phyloP scores from a whole-genome alignment of 306 rosid genomes.

The Hippophae rhamnoides region DNA sequence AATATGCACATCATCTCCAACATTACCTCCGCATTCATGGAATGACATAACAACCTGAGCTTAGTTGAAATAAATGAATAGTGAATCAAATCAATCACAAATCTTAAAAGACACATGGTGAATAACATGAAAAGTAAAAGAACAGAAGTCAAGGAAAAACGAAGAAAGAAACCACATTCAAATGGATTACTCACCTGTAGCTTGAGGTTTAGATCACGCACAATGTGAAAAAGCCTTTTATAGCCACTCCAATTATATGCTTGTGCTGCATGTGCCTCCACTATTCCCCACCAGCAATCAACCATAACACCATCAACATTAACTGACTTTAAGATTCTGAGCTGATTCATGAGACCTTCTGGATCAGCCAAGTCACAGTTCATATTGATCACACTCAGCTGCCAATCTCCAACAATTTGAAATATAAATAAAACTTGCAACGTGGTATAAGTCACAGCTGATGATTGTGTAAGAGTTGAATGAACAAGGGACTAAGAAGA shows the following conservation, averaged over 20 bases:
- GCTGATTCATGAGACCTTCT: constrained; percentile 52
- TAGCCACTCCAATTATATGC: constrained; percentile 76
- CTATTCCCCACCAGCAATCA: constrained; percentile 95
- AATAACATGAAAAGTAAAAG: background rate
- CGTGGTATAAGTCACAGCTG: background rate
- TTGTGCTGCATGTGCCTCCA: constrained; percentile 68
- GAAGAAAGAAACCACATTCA: background rate
- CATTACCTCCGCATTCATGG: constrained; percentile 83
- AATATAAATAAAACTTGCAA: constrained; percentile 5
- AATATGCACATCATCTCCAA: constrained; percentile 80
- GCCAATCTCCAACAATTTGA: constrained; percentile 23
- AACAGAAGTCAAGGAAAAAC: background rate
- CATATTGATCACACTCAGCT: constrained; percentile 63
- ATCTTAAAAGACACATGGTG: background rate
- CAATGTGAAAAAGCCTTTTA: constrained; percentile 70
- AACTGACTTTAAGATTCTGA: constrained; percentile 51
- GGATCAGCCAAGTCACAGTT: constrained; percentile 68
- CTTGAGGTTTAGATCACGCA: constrained; percentile 60
- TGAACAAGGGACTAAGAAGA: background rate
- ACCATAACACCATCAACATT: constrained; percentile 76
- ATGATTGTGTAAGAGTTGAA: constrained; percentile 1
- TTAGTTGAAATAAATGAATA: background rate
- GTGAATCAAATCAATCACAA: background rate
- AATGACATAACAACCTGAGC: constrained; percentile 68
- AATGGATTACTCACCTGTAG: constrained; percentile 48